phyloP scores from a whole-genome alignment of 257 asterid species.

The Solanum chiquidenum region DNA sequence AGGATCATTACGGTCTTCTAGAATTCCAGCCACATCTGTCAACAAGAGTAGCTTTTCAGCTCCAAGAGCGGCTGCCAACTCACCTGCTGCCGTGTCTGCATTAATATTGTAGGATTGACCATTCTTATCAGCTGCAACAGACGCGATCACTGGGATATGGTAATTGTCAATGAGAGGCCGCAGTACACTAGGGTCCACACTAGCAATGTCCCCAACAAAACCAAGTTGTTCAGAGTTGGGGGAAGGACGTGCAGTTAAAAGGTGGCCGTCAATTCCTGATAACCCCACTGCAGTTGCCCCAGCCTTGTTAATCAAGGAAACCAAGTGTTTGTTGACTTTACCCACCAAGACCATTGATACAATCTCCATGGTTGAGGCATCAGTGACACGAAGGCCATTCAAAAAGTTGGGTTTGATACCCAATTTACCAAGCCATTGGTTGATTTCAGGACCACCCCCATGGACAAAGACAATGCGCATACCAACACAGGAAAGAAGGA shows the following conservation, averaged over 20 bases:
- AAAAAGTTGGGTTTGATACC: constrained; percentile 57
- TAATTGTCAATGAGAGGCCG: constrained; percentile 48
- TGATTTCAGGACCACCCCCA: constrained; percentile 82
- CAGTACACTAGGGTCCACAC: constrained; percentile 55
- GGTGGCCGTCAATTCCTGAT: constrained; percentile 67
- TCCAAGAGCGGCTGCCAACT: constrained; percentile 63
- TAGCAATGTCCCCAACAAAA: constrained; percentile 73
- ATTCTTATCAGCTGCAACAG: constrained; percentile 51
- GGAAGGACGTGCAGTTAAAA: constrained; percentile 63
- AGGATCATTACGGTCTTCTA: constrained; percentile 42
- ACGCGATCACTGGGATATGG: constrained; percentile 76
- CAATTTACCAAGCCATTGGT: constrained; percentile 60
- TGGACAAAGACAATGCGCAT: constrained; percentile 69
- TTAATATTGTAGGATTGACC: constrained; percentile 67
- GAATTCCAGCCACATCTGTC: constrained; percentile 68
- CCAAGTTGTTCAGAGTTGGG: constrained; percentile 46
- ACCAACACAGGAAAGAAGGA: constrained; percentile 79
- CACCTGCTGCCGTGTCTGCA: constrained; percentile 79
- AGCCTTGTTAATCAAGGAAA: constrained; percentile 66
- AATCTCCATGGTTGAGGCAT: constrained; percentile 73
- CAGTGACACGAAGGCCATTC: constrained; percentile 74
- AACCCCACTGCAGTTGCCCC: constrained; percentile 80
- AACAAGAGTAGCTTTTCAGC: constrained; percentile 64
- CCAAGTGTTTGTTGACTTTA: constrained; percentile 64
- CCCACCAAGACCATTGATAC: constrained; percentile 80